Conservation (phyloP, 2,329 filamentous ascomycete genomes). For the Fusarium decemcellulare region DNA sequence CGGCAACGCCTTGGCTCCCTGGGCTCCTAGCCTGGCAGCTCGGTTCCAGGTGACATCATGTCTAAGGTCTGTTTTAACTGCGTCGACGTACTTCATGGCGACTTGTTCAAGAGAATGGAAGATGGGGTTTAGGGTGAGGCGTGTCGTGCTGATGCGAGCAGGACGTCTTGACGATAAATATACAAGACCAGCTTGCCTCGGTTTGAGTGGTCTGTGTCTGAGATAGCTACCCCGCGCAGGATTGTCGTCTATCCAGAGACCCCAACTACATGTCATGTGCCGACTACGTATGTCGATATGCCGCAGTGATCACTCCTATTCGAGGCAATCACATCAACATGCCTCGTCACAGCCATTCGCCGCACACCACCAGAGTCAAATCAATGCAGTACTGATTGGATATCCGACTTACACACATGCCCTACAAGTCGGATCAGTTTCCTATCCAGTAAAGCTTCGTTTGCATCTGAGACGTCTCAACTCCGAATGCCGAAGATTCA, state of each 20-base stretch:
- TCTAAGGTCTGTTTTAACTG: constrained; percentile 32
- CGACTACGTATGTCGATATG: neutral
- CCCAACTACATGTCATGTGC: constrained; percentile 8
- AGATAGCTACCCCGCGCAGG: neutral
- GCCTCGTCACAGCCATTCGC: constrained; percentile 19
- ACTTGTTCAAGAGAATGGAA: neutral
- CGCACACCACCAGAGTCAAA: constrained; percentile 21
- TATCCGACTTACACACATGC: constrained; percentile 8
- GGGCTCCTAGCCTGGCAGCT: constrained; percentile 29
- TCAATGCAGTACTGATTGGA: constrained; percentile 26
- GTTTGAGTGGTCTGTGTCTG: too few species aligned
- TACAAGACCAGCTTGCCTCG: neutral
- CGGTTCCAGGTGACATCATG: constrained; percentile 46
- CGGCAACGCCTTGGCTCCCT: constrained; percentile 57
- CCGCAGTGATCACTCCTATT: neutral
- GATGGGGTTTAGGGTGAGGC: neutral
- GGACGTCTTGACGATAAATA: constrained; percentile 20
- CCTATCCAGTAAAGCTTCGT: constrained; percentile 25
- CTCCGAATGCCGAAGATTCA: too few species aligned
- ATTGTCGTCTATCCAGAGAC: neutral
- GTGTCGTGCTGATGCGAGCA: neutral
- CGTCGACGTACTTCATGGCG: constrained; percentile 43
- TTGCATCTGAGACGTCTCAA: neutral
- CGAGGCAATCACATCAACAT: constrained; percentile 5
- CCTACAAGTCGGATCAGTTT: constrained; percentile 3